Evolutionary conservation across 139 green algal genomes (phyloP), one percentile per base, ranked within the genome.

Genomic region (Deuterostichococcus epilithicus): DNA sequence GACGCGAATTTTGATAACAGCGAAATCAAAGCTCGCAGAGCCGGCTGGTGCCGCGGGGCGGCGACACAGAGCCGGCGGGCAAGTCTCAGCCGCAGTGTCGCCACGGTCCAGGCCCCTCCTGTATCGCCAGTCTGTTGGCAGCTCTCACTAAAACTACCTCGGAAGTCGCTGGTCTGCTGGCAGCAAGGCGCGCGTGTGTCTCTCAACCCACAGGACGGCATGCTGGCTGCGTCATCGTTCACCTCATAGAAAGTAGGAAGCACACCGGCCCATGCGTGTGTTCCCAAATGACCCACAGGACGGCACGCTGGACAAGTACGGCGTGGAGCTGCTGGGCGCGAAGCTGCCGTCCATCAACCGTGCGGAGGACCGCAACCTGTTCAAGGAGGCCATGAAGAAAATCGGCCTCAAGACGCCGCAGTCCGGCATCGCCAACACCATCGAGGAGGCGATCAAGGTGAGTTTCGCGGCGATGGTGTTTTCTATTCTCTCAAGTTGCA

Each of bases 271-370:
- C 8, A 42, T 36, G 38, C 37, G 45, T 45, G 45, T 33, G 38
- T n/a, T n/a, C n/a, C n/a, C n/a, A n/a, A n/a, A n/a, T n/a, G n/a
- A n/a, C n/a, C n/a, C n/a, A 26, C 77, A 85, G 83, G 37, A 36
- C 26, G 93, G 94, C 79, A 90, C 96, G 45, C 84, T 98, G 74
- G 87, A 94, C 74, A 97, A 97, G 87, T 94, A 97, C 77, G 79
- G 79, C 67, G 91, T 98, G 32, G 96, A 99, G 89, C 93, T 99
- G 33, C 98, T 99, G 72, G 96, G 96, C 60, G 96, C 96, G 39
- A 99, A 99, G 91, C 92, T 99, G 82, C 92, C 92, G 22, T 95
- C 93, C 42, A 99, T 99, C 86, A 95, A 99, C 86, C 92, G 95
- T 25, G 94, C 94, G 36, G 96, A 98, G 87, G 96, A 99, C 85